Percentiles rank a stretch among this genome's conserved stretches.
These are phyloP conservation scores for Lentinula sp. DNA, from an alignment of 768 basidiomycete species.

Conservation along the genomic window DNA sequence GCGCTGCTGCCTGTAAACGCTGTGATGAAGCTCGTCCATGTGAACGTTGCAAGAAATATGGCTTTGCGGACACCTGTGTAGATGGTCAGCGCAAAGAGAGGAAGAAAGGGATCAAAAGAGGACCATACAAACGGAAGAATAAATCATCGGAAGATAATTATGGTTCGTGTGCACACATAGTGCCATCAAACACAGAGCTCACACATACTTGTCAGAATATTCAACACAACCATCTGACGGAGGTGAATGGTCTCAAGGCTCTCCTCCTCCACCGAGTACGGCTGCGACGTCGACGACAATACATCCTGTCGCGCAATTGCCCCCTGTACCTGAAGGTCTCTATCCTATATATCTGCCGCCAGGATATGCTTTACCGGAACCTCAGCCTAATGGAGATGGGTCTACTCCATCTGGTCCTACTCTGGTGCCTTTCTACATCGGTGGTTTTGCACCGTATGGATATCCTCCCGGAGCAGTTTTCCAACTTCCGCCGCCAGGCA, in stretches of 20 bases:
- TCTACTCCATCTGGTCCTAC: conserved; percentile 17
- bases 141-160: conserved; percentile 18
- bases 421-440: conserved; percentile 34
- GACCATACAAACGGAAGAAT: conserved; percentile 71
- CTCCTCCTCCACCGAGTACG: conserved; percentile 15
- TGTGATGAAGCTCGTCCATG: conserved; percentile 88
- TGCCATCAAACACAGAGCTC: not conserved
- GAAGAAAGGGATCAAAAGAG: conserved; percentile 84
- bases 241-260: conserved; percentile 10
- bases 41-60: conserved; percentile 86
- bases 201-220: not conserved
- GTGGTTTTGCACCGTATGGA: conserved; percentile 18
- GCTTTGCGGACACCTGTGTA: conserved; percentile 67
- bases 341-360: conserved; percentile 35
- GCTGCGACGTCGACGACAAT: conserved; percentile 21
- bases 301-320: conserved; percentile 26
- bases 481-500: conserved; percentile 20
- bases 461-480: conserved; percentile 16
- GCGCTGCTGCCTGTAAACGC: conserved; percentile 84
- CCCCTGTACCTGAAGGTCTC: conserved; percentile 28
- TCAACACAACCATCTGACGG: not conserved
- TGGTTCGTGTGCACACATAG: not conserved
- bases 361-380: conserved; percentile 22
- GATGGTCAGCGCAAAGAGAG: conserved; percentile 93
- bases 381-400: conserved; percentile 24